Base-by-base conservation (phyloP, 768 basidiomycete species). In the Rhizopogon vulgaris region DNA sequence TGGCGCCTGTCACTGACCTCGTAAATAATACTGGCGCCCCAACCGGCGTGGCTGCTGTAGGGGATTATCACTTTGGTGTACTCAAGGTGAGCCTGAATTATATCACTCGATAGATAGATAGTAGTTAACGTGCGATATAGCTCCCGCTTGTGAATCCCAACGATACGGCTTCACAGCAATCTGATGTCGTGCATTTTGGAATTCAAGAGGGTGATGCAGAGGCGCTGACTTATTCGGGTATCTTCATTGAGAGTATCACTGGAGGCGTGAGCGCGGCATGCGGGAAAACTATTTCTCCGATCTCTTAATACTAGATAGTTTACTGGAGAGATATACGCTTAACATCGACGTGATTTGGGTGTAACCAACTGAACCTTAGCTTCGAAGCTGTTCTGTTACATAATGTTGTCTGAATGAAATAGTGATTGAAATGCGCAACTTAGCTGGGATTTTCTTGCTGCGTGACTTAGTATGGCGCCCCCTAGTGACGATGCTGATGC, bases 51-150 rank as follows among this genome's bases (percentile, higher is more conserved):
- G 65, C 63, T 9, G 80, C 77, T 4, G 70, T 73, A 56, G 83
- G 83, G 7, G 79, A 84, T 46, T 82, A 80, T 69, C 82, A 83
- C 59, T 76, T 83, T 56, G 81, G 78, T 2, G 59, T 83, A 3
- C 66, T 84, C 46, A 84, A 84, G 73, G 79, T 81, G 32, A 34
- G 67, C 58, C 38, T 9, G 38, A 18, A 18, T 10, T n/a, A 24
- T 45, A 37, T 32, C 18, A 22, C 43, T 30, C 14, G 8, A 45
- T 32, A 14, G 30, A 32, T 0, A 6, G 30, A 32, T 0, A 6
- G 14, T 50, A 11, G 11, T 38, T 11, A 14, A 32, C 24, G 10
- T 37, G 30, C 43, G 38, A 48, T 45, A 1, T 49, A 83, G 82
- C 71, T 84, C 30, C 80, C 81, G 3, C 60, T 84, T 5, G 76